Evolutionary conservation across 495 filamentous ascomycete species (phyloP).

Genomic region (Penicillium alfredii): DNA sequence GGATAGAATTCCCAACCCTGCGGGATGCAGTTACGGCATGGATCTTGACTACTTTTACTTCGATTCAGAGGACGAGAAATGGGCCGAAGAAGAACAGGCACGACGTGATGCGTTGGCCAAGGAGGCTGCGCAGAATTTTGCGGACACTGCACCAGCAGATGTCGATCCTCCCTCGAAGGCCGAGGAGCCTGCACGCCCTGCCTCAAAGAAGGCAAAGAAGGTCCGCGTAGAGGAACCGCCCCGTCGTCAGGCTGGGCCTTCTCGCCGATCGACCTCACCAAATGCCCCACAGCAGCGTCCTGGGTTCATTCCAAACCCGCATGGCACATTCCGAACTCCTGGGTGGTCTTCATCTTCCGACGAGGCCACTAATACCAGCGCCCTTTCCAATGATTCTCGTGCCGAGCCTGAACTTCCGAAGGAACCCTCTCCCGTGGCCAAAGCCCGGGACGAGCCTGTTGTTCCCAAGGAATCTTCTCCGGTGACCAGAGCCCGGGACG

Average conservation of each 20-base stretch:
- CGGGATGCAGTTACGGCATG: conserved; percentile 40
- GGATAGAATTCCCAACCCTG: conserved; percentile 41
- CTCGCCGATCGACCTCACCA: no score
- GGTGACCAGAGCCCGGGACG: not conserved
- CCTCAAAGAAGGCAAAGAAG: conserved; percentile 7
- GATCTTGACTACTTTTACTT: conserved; percentile 38
- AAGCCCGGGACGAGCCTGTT: no score
- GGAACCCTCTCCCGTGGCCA: no score
- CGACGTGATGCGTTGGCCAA: not conserved
- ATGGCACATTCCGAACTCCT: conserved; percentile 22
- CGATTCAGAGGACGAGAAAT: conserved; percentile 30
- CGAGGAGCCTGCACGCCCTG: not conserved
- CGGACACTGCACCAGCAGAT: not conserved
- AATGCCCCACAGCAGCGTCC: no score
- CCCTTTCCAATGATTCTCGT: no score
- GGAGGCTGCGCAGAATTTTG: no score
- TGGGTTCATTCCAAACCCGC: conserved; percentile 22
- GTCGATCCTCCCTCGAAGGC: not conserved
- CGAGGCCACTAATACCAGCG: no score
- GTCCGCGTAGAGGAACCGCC: conserved; percentile 2
- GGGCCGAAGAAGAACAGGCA: conserved; percentile 13
- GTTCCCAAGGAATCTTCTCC: no score
- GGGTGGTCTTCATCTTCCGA: conserved; percentile 4
- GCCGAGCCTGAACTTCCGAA: no score
- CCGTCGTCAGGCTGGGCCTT: conserved; percentile 5